Conservation (phyloP, 2,329 filamentous ascomycete genomes). For the Epicoccum nigrum region DNA sequence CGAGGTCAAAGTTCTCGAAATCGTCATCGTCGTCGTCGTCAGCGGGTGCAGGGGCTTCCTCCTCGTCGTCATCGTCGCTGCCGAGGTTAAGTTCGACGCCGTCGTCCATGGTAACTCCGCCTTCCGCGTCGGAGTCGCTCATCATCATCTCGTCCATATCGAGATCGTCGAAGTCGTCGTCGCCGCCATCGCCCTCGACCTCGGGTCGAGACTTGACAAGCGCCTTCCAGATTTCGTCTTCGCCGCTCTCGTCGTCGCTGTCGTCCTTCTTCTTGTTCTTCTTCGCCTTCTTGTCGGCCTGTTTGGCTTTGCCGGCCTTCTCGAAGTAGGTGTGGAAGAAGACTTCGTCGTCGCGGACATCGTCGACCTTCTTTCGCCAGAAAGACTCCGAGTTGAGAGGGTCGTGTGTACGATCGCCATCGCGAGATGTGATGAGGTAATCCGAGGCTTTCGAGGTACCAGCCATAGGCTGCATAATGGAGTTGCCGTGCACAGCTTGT, state of each 20-base stretch:
- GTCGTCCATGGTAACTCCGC: conserved; percentile 50
- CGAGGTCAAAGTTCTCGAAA: conserved; percentile 52
- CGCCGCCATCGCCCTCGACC: conserved; percentile 70
- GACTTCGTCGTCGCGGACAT: conserved; percentile 88
- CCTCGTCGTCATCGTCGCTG: conserved; percentile 58
- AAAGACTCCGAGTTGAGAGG: conserved; percentile 87
- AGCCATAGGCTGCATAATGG: conserved; percentile 94
- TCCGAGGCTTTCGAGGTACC: conserved; percentile 65
- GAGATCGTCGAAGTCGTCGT: conserved; percentile 61
- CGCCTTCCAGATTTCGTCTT: conserved; percentile 91
- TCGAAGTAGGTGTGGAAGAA: conserved; percentile 99
- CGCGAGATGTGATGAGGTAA: conserved; percentile 66
- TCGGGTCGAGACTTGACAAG: conserved; percentile 82
- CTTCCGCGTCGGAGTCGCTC: conserved; percentile 54
- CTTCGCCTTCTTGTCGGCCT: conserved; percentile 62
- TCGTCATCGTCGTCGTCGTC: conserved; percentile 40
- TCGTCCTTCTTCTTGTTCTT: conserved; percentile 54
- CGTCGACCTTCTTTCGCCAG: conserved; percentile 87
- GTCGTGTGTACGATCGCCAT: conserved; percentile 63
- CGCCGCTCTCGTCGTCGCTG: conserved; percentile 61
- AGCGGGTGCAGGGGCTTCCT: conserved; percentile 51
- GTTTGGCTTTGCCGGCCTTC: conserved; percentile 62
- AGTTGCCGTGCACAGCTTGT: conserved; percentile 71
- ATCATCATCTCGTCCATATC: conserved; percentile 54
- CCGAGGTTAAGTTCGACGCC: conserved; percentile 53